Evolutionary conservation across 768 basidiomycete genomes (phyloP).

Genomic region (Obba rivulosa): DNA sequence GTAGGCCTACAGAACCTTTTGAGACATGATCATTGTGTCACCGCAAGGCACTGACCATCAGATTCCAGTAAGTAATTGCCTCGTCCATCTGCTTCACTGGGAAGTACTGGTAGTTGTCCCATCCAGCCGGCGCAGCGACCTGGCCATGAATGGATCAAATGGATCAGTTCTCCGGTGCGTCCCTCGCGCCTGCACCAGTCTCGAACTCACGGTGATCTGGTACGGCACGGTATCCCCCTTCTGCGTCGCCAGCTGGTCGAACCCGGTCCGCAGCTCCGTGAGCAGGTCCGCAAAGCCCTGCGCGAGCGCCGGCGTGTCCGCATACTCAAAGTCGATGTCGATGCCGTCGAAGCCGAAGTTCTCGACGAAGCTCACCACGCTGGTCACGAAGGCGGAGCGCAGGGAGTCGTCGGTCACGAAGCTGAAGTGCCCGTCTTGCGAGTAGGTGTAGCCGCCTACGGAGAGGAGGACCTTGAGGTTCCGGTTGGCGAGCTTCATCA

Average conservation of each 20-base stretch:
- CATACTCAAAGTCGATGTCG: constrained; percentile 80
- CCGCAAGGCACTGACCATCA: constrained; percentile 43
- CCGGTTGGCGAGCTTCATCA: constrained; percentile 49
- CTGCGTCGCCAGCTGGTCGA: constrained; percentile 47
- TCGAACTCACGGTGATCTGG: constrained; percentile 39
- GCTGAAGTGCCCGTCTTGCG: constrained; percentile 60
- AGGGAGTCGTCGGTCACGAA: constrained; percentile 49
- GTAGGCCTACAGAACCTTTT: constrained; percentile 42
- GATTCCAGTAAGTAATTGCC: constrained; percentile 71
- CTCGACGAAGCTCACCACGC: constrained; percentile 57
- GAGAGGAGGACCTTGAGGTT: constrained; percentile 49
- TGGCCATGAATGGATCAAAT: background rate
- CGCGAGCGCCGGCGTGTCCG: constrained; percentile 50
- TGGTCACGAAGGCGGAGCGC: constrained; percentile 53
- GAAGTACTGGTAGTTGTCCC: constrained; percentile 51
- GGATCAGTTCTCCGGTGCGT: background rate
- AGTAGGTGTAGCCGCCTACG: constrained; percentile 66
- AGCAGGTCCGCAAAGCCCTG: constrained; percentile 63
- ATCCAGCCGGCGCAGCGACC: constrained; percentile 60
- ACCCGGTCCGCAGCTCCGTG: constrained; percentile 55
- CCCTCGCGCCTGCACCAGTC: background rate
- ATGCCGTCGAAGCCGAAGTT: constrained; percentile 82
- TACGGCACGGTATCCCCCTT: constrained; percentile 64
- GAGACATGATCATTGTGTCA: background rate
- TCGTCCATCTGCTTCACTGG: constrained; percentile 58